A percentile compares a stretch with the other conserved stretches of the same genome.
Evolutionary conservation across 129 eudicot genomes (phyloP).

Genomic region (Chrysanthemum seticuspe): DNA sequence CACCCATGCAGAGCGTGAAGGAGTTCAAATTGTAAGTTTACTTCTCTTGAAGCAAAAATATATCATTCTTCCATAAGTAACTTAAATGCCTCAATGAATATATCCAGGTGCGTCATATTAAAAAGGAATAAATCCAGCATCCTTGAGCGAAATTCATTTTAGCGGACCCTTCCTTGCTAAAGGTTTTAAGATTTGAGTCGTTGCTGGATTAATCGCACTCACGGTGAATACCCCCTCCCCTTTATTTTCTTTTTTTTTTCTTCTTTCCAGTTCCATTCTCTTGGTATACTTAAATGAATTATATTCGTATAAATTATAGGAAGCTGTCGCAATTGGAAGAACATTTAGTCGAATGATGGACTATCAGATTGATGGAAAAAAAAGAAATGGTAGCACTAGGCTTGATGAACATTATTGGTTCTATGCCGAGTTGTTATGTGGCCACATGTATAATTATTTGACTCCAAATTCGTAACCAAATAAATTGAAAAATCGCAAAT

Average conservation of each 20-base stretch:
- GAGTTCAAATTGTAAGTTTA: too few relatives aligned
- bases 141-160: too few relatives aligned
- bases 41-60: too few relatives aligned
- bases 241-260: neutral
- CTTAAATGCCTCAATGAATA: too few relatives aligned
- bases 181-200: slow-evolving; percentile 65
- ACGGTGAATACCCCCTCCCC: slow-evolving; percentile 31
- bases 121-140: too few relatives aligned
- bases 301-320: slow-evolving; percentile 38
- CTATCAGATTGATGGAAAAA: slow-evolving; percentile 72
- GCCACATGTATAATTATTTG: slow-evolving; percentile 50
- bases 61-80: too few relatives aligned
- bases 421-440: slow-evolving; percentile 70
- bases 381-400: slow-evolving; percentile 88
- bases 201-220: slow-evolving; percentile 62
- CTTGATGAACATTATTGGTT: slow-evolving; percentile 75
- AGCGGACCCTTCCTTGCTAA: slow-evolving; percentile 50
- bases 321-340: slow-evolving; percentile 88
- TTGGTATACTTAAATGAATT: neutral
- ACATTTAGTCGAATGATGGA: slow-evolving; percentile 79
- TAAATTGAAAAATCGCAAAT: too few relatives aligned
- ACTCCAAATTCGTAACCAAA: too few relatives aligned
- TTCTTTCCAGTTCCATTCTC: neutral
- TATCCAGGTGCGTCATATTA: too few relatives aligned
- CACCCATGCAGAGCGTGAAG: too few relatives aligned